Base-by-base conservation (phyloP, 129 eudicot genomes). In the Chrysanthemum makinoi region DNA sequence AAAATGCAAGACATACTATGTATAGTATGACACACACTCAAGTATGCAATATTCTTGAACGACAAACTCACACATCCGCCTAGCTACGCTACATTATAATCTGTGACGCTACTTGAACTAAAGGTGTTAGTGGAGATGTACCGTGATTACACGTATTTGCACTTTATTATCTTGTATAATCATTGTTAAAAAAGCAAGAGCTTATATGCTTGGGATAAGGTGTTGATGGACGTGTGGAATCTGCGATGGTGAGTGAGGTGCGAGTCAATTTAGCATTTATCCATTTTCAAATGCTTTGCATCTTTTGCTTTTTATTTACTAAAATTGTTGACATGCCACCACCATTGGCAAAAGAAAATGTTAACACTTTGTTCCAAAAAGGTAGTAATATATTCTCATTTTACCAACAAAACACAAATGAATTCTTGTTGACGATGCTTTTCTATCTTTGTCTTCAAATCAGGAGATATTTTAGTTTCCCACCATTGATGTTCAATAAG, bases 201-300 rank as follows among this genome's bases (percentile, higher is more conserved):
- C 39, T 61, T 20, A 62, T 69, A 69, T 61, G 75, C 75, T 60
- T 61, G 51, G 75, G 55, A 75, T 68, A 53, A 77, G 69, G 43
- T 72, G 26, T 62, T 20, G n/a, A 52, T 53, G 72, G 30, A 62
- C 74, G 76, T 60, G 48, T 22, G 68, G 71, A 51, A 63, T 74
- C 61, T 51, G 61, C 68, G 61, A 67, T 30, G 47, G 76, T 22
- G 22, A 68, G 68, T 58, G 72, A 68, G 33, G 68, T 49, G 49
- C 70, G 62, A 76, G 66, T 62, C 80, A 76, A 69, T 61, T 70
- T 62, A 62, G 71, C 70, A 77, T 77, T 43, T 20, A 65, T 44
- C 59, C 47, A 54, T 55, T 55, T 30, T 65, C 56, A 64, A 16
- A 54, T 39, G 50, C 66, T 75, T 75, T 75, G 72, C 79, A 65